These are phyloP conservation scores for Saccharomycopsis amapae DNA, from an alignment of 805 yeast genomes.

Conservation along the genomic window DNA sequence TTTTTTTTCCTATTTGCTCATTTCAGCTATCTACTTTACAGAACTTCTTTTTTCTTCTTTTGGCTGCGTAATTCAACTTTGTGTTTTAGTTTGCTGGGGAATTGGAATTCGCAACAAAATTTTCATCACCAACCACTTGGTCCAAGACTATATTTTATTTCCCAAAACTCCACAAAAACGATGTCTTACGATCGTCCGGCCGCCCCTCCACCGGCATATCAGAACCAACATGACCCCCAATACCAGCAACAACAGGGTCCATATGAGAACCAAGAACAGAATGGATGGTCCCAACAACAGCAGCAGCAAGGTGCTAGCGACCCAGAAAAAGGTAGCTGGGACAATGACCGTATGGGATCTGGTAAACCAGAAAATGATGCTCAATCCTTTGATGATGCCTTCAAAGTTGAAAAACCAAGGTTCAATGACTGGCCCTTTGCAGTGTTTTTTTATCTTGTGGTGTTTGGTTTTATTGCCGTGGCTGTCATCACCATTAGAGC, in stretches of 20 bases:
- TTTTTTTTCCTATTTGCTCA: no score
- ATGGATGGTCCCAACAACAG: slow-evolving; percentile 12
- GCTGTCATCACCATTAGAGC: slow-evolving; percentile 64
- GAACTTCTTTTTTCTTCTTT: no score
- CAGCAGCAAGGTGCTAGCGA: slow-evolving; percentile 9
- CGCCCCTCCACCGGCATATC: slow-evolving; percentile 12
- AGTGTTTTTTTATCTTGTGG: slow-evolving; percentile 40
- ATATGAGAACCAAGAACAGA: slow-evolving; percentile 4
- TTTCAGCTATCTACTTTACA: no score
- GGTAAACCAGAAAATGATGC: slow-evolving; percentile 31
- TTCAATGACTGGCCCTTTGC: slow-evolving; percentile 71
- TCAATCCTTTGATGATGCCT: slow-evolving; percentile 56
- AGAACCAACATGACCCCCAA: slow-evolving; percentile 14
- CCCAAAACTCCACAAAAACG: no score
- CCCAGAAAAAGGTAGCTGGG: slow-evolving; percentile 11
- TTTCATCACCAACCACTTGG: no score
- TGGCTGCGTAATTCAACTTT: no score
- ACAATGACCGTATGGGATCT: slow-evolving; percentile 7
- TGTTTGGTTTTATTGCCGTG: slow-evolving; percentile 62
- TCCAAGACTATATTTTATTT: no score
- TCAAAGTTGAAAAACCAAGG: slow-evolving; percentile 55
- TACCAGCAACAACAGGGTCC: slow-evolving; percentile 3
- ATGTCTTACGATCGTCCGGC: slow-evolving; percentile 1
- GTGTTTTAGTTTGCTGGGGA: no score
- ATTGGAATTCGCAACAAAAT: no score